A percentile compares a stretch with the other conserved stretches of the same genome.
Evolutionary conservation across 2,329 filamentous ascomycete genomes (phyloP).

Genomic region (Calonectria ilicicola): DNA sequence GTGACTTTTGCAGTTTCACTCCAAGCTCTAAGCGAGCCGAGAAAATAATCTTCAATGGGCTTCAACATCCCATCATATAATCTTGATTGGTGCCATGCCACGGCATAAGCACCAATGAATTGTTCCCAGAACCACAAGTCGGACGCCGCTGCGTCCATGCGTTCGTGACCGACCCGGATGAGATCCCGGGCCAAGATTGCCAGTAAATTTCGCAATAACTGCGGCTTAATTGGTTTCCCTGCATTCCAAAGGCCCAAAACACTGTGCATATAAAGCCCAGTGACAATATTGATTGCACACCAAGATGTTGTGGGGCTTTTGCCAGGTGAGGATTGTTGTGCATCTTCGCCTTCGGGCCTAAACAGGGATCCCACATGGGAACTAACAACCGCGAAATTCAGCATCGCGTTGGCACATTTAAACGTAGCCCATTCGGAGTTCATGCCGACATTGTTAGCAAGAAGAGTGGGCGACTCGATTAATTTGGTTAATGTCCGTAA

Average conservation of each 20-base stretch:
- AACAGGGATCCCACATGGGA: background rate
- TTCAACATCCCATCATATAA: background rate
- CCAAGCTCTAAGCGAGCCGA: background rate
- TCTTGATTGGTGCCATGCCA: background rate
- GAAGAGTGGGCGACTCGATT: background rate
- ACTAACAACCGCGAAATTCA: background rate
- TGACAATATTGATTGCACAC: slow-evolving; percentile 25
- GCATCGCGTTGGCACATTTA: background rate
- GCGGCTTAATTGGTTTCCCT: slow-evolving; percentile 5
- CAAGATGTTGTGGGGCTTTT: background rate
- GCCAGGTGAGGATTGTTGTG: background rate
- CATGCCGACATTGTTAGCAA: background rate
- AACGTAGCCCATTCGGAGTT: background rate
- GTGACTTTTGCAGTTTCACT: background rate
- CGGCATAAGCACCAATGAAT: slow-evolving; percentile 24
- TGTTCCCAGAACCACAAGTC: slow-evolving; percentile 38
- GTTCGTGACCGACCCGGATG: background rate
- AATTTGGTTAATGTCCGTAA: background rate
- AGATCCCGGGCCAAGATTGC: slow-evolving; percentile 27
- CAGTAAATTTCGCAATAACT: slow-evolving; percentile 19
- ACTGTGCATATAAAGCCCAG: slow-evolving; percentile 31
- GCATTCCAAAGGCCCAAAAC: slow-evolving; percentile 31
- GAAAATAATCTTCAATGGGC: background rate
- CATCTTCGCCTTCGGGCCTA: background rate
- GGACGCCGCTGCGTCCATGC: fast-evolving